Evolutionary conservation across 2,329 filamentous ascomycete species (phyloP).

Genomic region (Camillea tinctor): DNA sequence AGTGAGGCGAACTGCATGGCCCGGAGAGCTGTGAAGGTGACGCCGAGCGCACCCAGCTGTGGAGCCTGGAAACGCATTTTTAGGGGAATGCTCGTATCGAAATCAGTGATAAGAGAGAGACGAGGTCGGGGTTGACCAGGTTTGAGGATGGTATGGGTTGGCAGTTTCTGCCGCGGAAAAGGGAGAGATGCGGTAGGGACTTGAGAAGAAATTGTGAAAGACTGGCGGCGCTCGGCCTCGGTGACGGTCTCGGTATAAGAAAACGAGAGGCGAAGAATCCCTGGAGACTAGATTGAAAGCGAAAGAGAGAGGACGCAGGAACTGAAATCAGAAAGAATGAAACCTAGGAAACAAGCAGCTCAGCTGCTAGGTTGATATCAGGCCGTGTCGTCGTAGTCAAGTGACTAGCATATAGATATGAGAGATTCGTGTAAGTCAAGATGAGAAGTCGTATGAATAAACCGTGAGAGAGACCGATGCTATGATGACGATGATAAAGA

Average conservation of each 20-base stretch:
- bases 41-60: slow-evolving; percentile 69
- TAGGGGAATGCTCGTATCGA: slow-evolving; percentile 30
- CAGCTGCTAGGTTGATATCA: slow-evolving; percentile 17
- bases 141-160: slow-evolving; percentile 39
- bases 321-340: slow-evolving; percentile 1
- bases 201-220: slow-evolving; percentile 33
- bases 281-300: neutral
- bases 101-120: slow-evolving; percentile 42
- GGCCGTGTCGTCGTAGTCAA: neutral
- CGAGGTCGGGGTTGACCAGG: slow-evolving; percentile 33
- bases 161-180: slow-evolving; percentile 43
- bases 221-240: slow-evolving; percentile 17
- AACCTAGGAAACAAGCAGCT: slow-evolving; percentile 13
- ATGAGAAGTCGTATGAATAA: slow-evolving; percentile 12
- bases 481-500: slow-evolving; percentile 20
- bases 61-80: slow-evolving; percentile 46
- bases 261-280: neutral
- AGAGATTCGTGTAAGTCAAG: slow-evolving; percentile 12
- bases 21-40: slow-evolving; percentile 74
- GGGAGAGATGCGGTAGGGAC: slow-evolving; percentile 35
- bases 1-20: slow-evolving; percentile 69
- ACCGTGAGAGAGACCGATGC: slow-evolving; percentile 15
- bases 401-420: neutral
- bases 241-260: neutral
- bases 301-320: neutral